Evolutionary conservation across 2,329 filamentous ascomycete species (phyloP), one percentile per base, ranked within the genome.

Genomic region (Verticillium isaacii): DNA sequence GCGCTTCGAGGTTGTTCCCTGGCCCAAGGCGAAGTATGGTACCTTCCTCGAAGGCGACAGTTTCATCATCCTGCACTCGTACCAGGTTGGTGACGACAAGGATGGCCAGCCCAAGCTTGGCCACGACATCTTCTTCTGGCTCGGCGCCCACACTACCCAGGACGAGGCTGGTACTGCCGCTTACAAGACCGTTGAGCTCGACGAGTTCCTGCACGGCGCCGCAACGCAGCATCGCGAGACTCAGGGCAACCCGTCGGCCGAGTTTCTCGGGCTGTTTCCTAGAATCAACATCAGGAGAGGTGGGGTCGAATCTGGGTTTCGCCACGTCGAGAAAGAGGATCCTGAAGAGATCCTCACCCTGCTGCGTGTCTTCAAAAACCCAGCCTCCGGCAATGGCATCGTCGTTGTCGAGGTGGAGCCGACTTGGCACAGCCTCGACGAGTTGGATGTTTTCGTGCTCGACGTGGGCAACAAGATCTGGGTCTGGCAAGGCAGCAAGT

Each of bases 101-200:
- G 74, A 72, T 39, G 4, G 64, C 67, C 36, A 52, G 19, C 70
- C 81, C 62, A 80, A 77, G 66, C 75, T 89, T 5, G 77, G 75
- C 52, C 87, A 90, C 67, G 86, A 89, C 58, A 82, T 90, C 68
- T 90, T 87, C 78, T 90, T 90, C 76, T 90, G 87, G 87, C 80
- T 90, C 1, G 88, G 88, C 5, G 78, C 73, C 59, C 83, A 88
- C 68, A 90, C 87, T 0, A 82, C 84, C 2, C 86, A 89, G 74
- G 88, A 90, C 65, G 88, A 90, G 74, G 86, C 87, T 2, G 88
- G 87, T 17, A 86, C 84, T 0, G 88, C 88, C 0, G 87, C 88
- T 2, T 89, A 90, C 75, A 90, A 90, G 77, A 88, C 87, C 0
- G 86, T 89, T 29, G 88, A 90, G 72, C 77, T 90, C 17, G 88